A percentile compares a stretch with the other conserved stretches of the same genome.
phyloP scores from a whole-genome alignment of 768 basidiomycete species.

The Pleurotus cornucopiae region DNA sequence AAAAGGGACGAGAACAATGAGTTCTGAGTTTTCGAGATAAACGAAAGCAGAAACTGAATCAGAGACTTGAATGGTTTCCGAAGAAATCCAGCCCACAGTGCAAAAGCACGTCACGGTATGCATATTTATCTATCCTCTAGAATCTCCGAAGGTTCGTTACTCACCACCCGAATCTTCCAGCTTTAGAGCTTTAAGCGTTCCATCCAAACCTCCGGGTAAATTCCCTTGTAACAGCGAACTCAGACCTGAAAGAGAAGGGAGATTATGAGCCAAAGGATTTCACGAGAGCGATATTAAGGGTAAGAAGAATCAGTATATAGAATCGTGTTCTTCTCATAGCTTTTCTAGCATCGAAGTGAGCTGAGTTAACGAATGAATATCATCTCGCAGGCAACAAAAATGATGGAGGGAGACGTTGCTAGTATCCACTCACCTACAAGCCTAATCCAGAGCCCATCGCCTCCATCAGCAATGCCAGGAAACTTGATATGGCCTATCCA shows the following conservation, averaged over 20 bases:
- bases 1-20: not conserved
- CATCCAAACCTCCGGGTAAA: no score
- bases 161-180: conserved; percentile 19
- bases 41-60: conserved; percentile 22
- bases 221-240: no score
- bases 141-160: conserved; percentile 12
- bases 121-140: conserved; percentile 13
- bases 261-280: not conserved
- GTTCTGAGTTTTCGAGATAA: not conserved
- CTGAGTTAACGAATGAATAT: conserved; percentile 42
- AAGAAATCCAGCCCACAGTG: conserved; percentile 61
- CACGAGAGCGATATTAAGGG: not conserved
- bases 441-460: no score
- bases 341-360: conserved; percentile 57
- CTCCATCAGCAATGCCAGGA: no score
- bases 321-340: conserved; percentile 52
- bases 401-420: no score
- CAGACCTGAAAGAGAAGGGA: no score
- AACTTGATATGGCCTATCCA: not conserved
- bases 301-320: conserved; percentile 30
- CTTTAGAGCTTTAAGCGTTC: no score
- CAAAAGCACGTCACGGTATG: conserved; percentile 51
- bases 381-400: not conserved
- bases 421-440: no score
- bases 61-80: conserved; percentile 84